Evolutionary conservation across 1,284 basidiomycete genomes (phyloP).

Genomic region (Fomes fomentarius): DNA sequence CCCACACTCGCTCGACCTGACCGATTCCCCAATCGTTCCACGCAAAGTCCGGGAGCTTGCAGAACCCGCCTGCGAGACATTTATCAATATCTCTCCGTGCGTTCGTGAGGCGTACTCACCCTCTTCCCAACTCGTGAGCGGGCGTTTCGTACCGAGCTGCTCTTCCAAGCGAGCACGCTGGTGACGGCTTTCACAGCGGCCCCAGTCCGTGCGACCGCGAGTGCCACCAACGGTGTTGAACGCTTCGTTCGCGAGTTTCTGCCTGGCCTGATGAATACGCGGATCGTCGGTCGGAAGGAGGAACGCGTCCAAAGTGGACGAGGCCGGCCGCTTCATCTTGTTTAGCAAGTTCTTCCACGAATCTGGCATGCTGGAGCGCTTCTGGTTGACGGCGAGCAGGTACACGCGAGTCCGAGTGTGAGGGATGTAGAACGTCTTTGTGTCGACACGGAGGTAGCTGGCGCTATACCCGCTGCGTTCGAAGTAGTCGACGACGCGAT

Average conservation of each 20-base stretch:
- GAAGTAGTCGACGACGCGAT: constrained; percentile 76
- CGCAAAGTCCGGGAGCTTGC: constrained; percentile 87
- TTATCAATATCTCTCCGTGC: not conserved
- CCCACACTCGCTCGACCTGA: constrained; percentile 94
- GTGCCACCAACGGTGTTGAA: constrained; percentile 61
- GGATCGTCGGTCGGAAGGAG: constrained; percentile 90
- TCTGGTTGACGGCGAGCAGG: constrained; percentile 76
- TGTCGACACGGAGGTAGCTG: constrained; percentile 77
- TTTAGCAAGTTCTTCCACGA: constrained; percentile 75
- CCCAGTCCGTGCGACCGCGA: constrained; percentile 86
- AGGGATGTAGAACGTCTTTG: constrained; percentile 93
- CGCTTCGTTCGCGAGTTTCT: constrained; percentile 77
- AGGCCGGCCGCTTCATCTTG: constrained; percentile 81
- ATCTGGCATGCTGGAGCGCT: constrained; percentile 59
- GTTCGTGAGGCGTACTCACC: constrained; percentile 44
- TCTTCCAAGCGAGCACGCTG: constrained; percentile 88
- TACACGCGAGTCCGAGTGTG: constrained; percentile 93
- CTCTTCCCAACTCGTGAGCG: constrained; percentile 93
- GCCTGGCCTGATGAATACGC: constrained; percentile 86
- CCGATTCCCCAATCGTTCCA: constrained; percentile 94
- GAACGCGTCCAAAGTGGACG: constrained; percentile 89
- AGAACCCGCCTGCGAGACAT: constrained; percentile 66
- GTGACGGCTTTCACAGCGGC: constrained; percentile 90
- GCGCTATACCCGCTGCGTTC: constrained; percentile 81
- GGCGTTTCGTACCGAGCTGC: constrained; percentile 79